Percentiles rank a stretch among this genome's conserved stretches.
Evolutionary conservation across 2,329 filamentous ascomycete genomes (phyloP).

Genomic region (Geosmithia putterillii): DNA sequence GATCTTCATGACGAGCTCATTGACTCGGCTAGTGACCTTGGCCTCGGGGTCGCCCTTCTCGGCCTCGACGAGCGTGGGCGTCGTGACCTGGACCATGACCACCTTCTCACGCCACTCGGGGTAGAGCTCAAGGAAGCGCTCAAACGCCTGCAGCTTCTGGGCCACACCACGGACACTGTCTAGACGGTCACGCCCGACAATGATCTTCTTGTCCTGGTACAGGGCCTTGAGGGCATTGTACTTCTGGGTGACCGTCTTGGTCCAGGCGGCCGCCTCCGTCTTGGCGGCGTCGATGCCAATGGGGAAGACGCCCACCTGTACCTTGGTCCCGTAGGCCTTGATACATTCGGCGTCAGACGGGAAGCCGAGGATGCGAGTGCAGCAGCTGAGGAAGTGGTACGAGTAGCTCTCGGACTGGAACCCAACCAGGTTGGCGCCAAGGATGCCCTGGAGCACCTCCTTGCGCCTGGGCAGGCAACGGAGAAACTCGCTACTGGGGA

Average conservation of each 20-base stretch:
- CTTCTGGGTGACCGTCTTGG: constrained; percentile 55
- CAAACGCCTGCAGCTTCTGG: constrained; percentile 93
- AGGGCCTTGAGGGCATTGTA: constrained; percentile 61
- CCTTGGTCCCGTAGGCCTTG: constrained; percentile 77
- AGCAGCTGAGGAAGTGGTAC: constrained; percentile 88
- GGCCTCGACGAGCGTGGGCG: constrained; percentile 68
- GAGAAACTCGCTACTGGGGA: constrained; percentile 92
- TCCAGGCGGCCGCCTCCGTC: constrained; percentile 65
- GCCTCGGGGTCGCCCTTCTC: constrained; percentile 65
- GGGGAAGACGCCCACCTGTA: constrained; percentile 86
- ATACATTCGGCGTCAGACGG: constrained; percentile 76
- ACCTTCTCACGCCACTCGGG: constrained; percentile 89
- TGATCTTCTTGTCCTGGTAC: constrained; percentile 86
- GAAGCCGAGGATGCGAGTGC: constrained; percentile 82
- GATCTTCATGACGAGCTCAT: constrained; percentile 81
- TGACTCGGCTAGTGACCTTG: constrained; percentile 79
- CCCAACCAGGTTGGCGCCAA: constrained; percentile 85
- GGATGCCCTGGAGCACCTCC: constrained; percentile 77
- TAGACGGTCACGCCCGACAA: constrained; percentile 86
- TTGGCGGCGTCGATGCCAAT: constrained; percentile 86
- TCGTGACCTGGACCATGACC: constrained; percentile 90
- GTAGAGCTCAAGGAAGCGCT: constrained; percentile 79
- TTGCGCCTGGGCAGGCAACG: constrained; percentile 79
- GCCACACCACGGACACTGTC: constrained; percentile 80
- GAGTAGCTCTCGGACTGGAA: constrained; percentile 96